Base-by-base conservation (phyloP, 169 alveolate species). In the Plasmodium gonderi region DNA sequence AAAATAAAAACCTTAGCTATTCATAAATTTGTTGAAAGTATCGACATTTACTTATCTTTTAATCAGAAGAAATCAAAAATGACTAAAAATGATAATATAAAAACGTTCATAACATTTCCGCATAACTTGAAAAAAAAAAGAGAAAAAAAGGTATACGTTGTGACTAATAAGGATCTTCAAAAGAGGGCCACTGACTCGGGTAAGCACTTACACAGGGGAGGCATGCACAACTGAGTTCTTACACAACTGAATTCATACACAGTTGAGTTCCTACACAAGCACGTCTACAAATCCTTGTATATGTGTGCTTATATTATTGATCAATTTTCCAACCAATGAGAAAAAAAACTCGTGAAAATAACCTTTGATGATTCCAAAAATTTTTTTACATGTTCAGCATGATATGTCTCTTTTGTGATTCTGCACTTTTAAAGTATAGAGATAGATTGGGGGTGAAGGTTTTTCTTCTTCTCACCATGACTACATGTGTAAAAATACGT, bases 21-120 rank as follows among this genome's bases (percentile, higher is more conserved):
- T 11, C 93, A 87, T 87, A 87, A 87, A 75, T 87, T 87, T 75
- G 89, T 76, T 3, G 93, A 87, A 75, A 87, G 93, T 8, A 87
- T 87, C 40, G 93, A 87, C 79, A 74, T 87, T 11, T 87, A 87
- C 44, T 45, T 87, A 47, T 87, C 93, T 47, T 87, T 87, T 87
- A 87, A 64, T 45, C 90, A 36, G 47, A 87, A 75, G 72, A 87
- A 45, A 67, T 75, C 93, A 7, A 87, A 87, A 33, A 87, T 87
- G 93, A 87, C 67, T n/a, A 87, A 87, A 87, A 87, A 87, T 76
- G 93, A 87, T 60, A 87, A 87, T 33, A 75, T 87, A 75, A 87
- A 87, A 60, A 87, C 93, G 20, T 87, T 75, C 79, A 87, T 87
- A 40, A 87, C 93, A 12, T 87, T 87, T 54, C 93, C 93, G 26